Percentiles rank a stretch among this genome's conserved stretches.
Evolutionary conservation across 169 alveolate species (phyloP).

Genomic region (Cryptosporidium felis): DNA sequence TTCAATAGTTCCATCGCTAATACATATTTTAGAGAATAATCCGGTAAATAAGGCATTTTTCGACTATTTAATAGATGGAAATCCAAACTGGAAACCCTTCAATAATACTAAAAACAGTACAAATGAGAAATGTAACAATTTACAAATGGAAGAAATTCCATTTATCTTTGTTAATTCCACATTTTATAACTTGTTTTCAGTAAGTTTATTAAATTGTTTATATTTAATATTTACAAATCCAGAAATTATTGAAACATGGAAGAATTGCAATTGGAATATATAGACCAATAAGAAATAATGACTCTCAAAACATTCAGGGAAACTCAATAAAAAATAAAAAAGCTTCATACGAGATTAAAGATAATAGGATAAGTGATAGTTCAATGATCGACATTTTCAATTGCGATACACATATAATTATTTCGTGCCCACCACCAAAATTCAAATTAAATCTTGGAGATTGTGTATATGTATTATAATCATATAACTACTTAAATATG

Average conservation of each 20-base stretch:
- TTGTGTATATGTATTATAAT: constrained; percentile 17
- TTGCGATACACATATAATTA: constrained; percentile 29
- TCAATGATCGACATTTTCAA: neutral
- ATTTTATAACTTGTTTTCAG: constrained; percentile 30
- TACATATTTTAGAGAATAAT: neutral
- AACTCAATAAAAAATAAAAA: neutral
- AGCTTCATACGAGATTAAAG: neutral
- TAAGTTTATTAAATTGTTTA: neutral
- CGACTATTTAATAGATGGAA: constrained; percentile 9
- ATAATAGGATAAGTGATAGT: neutral
- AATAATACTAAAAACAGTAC: neutral
- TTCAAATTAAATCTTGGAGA: neutral
- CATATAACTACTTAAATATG: neutral
- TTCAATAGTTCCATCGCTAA: neutral
- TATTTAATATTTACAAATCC: too few relatives aligned
- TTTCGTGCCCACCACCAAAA: constrained; percentile 49
- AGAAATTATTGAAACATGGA: constrained; percentile 8
- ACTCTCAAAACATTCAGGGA: too few relatives aligned
- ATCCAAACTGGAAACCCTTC: neutral
- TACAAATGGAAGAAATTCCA: constrained; percentile 40
- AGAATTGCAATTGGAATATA: constrained; percentile 13
- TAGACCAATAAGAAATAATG: constrained; percentile 1
- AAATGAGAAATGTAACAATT: neutral
- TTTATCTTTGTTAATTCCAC: constrained; percentile 14
- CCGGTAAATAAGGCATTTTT: constrained; percentile 8